Percentiles rank a stretch among this genome's conserved stretches.
These are phyloP conservation scores for Cylindrotheca fusiformis DNA, from an alignment of 108 stramenopile genomes.

Conservation along the genomic window DNA sequence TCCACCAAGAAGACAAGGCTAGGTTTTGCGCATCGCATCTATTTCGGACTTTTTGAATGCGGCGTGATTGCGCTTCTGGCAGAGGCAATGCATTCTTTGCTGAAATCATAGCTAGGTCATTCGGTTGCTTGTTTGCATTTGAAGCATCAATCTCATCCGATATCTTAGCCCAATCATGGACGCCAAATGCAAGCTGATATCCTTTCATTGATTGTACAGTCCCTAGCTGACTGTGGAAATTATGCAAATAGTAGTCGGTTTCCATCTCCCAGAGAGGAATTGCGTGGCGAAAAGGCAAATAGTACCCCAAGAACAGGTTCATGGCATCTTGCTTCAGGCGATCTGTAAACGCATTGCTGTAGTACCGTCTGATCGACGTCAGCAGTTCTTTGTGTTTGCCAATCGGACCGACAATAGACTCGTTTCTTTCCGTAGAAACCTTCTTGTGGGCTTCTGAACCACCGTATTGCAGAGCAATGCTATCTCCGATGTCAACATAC, in stretches of 20 bases:
- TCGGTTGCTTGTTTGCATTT: not conserved
- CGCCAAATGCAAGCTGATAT: constrained; percentile 63
- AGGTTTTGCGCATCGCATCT: constrained; percentile 56
- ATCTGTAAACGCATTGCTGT: constrained; percentile 98
- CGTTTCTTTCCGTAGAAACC: constrained; percentile 66
- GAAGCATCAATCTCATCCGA: constrained; percentile 19
- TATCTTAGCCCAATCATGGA: constrained; percentile 49
- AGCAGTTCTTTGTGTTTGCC: constrained; percentile 93
- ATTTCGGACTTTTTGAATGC: constrained; percentile 44
- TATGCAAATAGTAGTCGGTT: constrained; percentile 87
- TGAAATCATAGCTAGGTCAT: not conserved
- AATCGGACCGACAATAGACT: constrained; percentile 73
- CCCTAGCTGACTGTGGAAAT: constrained; percentile 65
- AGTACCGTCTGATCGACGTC: constrained; percentile 95
- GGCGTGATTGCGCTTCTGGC: constrained; percentile 19
- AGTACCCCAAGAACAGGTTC: constrained; percentile 95
- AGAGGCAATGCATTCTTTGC: not conserved
- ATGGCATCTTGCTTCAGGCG: constrained; percentile 97
- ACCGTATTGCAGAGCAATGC: constrained; percentile 96
- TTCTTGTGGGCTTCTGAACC: constrained; percentile 99
- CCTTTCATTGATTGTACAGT: constrained; percentile 68
- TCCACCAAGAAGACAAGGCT: constrained; percentile 77
- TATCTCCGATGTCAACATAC: constrained; percentile 97
- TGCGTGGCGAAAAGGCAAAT: constrained; percentile 70
- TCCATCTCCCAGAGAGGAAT: constrained; percentile 89